Evolutionary conservation across 2,329 filamentous ascomycete genomes (phyloP).

Genomic region (Fusarium sp.): DNA sequence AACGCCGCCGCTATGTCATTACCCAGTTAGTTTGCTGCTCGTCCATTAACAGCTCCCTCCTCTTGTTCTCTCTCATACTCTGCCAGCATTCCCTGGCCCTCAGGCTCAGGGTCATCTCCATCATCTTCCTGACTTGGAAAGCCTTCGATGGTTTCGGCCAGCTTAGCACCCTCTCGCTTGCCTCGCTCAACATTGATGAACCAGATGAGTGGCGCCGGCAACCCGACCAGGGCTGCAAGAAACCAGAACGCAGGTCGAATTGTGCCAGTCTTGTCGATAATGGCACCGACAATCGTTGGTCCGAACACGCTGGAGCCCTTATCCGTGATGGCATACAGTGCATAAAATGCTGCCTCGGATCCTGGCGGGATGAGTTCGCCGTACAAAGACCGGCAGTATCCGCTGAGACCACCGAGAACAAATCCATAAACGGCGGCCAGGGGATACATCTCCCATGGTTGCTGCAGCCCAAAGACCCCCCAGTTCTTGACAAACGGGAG

Average conservation of each 20-base stretch:
- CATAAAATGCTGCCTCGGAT: conserved; percentile 95
- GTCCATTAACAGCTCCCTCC: conserved; percentile 20
- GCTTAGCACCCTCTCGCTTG: conserved; percentile 73
- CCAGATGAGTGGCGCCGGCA: conserved; percentile 87
- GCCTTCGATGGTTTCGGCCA: conserved; percentile 71
- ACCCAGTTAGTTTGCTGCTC: conserved; percentile 11
- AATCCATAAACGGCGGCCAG: conserved; percentile 92
- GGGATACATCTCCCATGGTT: conserved; percentile 97
- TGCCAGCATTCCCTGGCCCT: conserved; percentile 46
- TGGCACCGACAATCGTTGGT: conserved; percentile 90
- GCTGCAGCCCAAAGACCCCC: conserved; percentile 87
- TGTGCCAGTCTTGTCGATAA: conserved; percentile 85
- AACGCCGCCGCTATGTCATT: conserved; percentile 43
- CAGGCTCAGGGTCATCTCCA: conserved; percentile 32
- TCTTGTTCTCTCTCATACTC: conserved; percentile 44
- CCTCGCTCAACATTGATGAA: conserved; percentile 87
- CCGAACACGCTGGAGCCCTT: conserved; percentile 96
- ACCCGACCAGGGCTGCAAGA: conserved; percentile 82
- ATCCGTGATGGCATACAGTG: conserved; percentile 96
- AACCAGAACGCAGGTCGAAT: conserved; percentile 94
- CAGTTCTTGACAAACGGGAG: conserved; percentile 80
- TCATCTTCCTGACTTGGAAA: conserved; percentile 52
- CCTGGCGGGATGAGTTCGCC: conserved; percentile 95
- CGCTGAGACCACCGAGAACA: conserved; percentile 90
- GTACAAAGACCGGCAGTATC: conserved; percentile 92